Conservation (phyloP, 352 stramenopile genomes). For the Phytopythium ostracodes region DNA sequence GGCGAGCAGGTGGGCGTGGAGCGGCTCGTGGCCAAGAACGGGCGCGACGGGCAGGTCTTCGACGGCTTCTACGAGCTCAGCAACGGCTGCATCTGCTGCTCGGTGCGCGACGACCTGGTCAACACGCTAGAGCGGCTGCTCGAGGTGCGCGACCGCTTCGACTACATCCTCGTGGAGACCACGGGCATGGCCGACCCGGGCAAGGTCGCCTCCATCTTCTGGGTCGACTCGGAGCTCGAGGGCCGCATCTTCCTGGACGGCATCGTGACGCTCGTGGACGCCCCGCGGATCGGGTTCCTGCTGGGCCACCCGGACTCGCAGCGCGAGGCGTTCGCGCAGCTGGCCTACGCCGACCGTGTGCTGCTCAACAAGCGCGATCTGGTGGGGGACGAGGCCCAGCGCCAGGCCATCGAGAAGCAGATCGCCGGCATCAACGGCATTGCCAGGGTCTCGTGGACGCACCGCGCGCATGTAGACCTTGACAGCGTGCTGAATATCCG, state of each 20-base stretch:
- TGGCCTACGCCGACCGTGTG: conserved; percentile 98
- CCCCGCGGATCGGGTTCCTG: conserved; percentile 88
- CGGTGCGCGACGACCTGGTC: conserved; percentile 90
- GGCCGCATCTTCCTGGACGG: conserved; percentile 89
- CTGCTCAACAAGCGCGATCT: conserved; percentile 99
- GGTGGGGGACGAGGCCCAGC: conserved; percentile 52
- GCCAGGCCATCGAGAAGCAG: conserved; percentile 32
- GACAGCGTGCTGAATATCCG: conserved; percentile 76
- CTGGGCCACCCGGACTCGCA: conserved; percentile 48
- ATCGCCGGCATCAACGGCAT: conserved; percentile 64
- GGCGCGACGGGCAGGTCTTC: conserved; percentile 52
- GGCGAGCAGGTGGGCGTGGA: conserved; percentile 95
- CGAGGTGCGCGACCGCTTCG: conserved; percentile 70
- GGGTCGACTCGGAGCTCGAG: conserved; percentile 92
- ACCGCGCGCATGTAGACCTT: conserved; percentile 51
- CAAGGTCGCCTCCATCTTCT: conserved; percentile 95
- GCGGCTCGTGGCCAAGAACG: conserved; percentile 84
- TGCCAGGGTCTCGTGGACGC: conserved; percentile 60
- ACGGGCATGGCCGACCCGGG: conserved; percentile 93
- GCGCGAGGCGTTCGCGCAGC: conserved; percentile 92
- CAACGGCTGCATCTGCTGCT: conserved; percentile 99
- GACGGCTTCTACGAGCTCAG: conserved; percentile 93
- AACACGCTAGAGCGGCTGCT: conserved; percentile 86
- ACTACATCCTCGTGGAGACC: conserved; percentile 94
- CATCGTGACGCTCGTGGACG: conserved; percentile 97